phyloP scores from a whole-genome alignment of 169 alveolate species.

The Eimeria sp. region DNA sequence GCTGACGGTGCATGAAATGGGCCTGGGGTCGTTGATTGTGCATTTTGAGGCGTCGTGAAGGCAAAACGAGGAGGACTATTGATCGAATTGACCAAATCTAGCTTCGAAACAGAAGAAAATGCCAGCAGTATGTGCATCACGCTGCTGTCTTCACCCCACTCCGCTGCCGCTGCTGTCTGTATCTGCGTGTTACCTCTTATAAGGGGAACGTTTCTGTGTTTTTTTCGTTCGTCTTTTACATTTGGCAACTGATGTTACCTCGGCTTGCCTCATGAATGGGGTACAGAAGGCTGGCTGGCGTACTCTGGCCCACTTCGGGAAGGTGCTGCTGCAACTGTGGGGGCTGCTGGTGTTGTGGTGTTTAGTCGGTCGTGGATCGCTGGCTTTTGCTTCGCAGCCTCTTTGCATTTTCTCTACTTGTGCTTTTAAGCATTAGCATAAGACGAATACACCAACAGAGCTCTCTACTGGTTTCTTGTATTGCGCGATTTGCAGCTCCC shows the following conservation, averaged over 20 bases:
- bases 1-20: constrained; percentile 52
- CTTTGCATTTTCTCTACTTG: background rate
- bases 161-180: constrained; percentile 63
- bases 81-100: background rate
- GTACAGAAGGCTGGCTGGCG: background rate
- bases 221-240: background rate
- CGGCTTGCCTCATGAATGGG: constrained; percentile 7
- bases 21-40: constrained; percentile 9
- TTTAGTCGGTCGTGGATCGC: background rate
- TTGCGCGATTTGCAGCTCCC: constrained; percentile 72
- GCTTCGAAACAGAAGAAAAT: constrained; percentile 27
- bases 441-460: background rate
- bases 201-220: background rate
- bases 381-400: background rate
- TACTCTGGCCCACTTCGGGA: constrained; percentile 8
- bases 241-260: background rate
- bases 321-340: constrained; percentile 55
- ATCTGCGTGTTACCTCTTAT: constrained; percentile 12
- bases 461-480: background rate
- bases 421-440: background rate
- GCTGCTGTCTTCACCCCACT: constrained; percentile 69
- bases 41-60: constrained; percentile 26
- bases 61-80: constrained; percentile 62
- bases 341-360: constrained; percentile 38
- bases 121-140: constrained; percentile 57